phyloP scores from a whole-genome alignment of 1,284 basidiomycete genomes.

The Heimioporus punctisporus region DNA sequence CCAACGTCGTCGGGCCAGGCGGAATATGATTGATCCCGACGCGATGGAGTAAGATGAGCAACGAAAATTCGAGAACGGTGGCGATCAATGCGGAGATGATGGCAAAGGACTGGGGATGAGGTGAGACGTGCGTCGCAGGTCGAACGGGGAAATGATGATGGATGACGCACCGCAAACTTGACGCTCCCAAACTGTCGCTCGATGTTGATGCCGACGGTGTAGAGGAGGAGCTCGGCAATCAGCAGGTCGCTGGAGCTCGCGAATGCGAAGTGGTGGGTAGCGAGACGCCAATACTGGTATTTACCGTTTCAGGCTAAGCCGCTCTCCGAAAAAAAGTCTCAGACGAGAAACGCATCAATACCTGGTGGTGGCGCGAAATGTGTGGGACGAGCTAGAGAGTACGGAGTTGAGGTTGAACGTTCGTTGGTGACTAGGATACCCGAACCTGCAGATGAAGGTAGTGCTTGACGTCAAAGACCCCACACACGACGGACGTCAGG shows the following conservation, averaged over 20 bases:
- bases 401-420: conserved; percentile 11
- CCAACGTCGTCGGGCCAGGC: conserved; percentile 71
- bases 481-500: conserved; percentile 68
- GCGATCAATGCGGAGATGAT: conserved; percentile 66
- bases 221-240: conserved; percentile 76
- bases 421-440: background rate
- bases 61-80: conserved; percentile 66
- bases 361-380: conserved; percentile 71
- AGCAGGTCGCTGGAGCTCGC: conserved; percentile 87
- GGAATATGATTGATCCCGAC: conserved; percentile 75
- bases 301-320: conserved; percentile 24
- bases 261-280: conserved; percentile 78
- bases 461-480: conserved; percentile 85
- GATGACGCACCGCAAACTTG: conserved; percentile 81
- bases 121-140: background rate
- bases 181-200: conserved; percentile 87
- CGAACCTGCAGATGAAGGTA: conserved; percentile 82
- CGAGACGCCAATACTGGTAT: conserved; percentile 82
- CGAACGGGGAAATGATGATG: background rate
- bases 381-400: conserved; percentile 64
- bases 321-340: conserved; percentile 13
- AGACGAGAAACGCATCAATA: conserved; percentile 27
- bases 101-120: conserved; percentile 69
- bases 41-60: conserved; percentile 63
- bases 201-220: conserved; percentile 70